Evolutionary conservation across 129 eudicot genomes (phyloP), one percentile per base, ranked within the genome.

Genomic region (Flaveria ramosissima): DNA sequence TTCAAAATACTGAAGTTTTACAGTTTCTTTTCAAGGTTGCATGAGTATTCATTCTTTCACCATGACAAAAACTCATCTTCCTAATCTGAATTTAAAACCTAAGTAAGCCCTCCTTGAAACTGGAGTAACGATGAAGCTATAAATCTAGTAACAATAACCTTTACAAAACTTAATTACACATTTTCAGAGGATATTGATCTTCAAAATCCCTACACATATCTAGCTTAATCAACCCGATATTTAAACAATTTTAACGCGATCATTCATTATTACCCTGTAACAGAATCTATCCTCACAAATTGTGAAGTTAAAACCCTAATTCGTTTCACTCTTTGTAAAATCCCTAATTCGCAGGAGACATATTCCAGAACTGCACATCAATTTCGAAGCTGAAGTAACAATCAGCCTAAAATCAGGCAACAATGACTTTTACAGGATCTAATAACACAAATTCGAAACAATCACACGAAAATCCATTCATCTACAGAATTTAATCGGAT

Each of bases 311-410:
- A 68, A 19, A 68, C 27, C 42, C 27, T 17, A 53, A 53, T 32
- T 51, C 52, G 1, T 0, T 9, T 24, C 14, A 16, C 17, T 43
- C 78, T 60, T 46, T 14, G 17, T 45, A 21, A 24, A 55, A 10
- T 9, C 17, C 75, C 81, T 68, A 56, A 68, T 55, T 77, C 55
- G 27, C 48, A 53, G 6, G 7, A 68, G n/a, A 36, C 23, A 36
- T 36, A 36, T 36, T 36, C 4, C 57, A 39, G 56, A 39, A 39
- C 0, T 42, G 24, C n/a, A 77, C 52, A 17, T 76, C 67, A 51
- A 65, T 74, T 59, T 60, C 43, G 47, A 27, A 6, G 50, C 36
- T 16, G 39, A 60, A 63, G 21, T 45, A 50, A 62, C 2, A 75
- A 62, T 75, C 50, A 48, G 20, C 50, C 11, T 3, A 24, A 14